Evolutionary conservation across 2,329 filamentous ascomycete species (phyloP), one percentile per base, ranked within the genome.

Genomic region (Fusarium globosum): DNA sequence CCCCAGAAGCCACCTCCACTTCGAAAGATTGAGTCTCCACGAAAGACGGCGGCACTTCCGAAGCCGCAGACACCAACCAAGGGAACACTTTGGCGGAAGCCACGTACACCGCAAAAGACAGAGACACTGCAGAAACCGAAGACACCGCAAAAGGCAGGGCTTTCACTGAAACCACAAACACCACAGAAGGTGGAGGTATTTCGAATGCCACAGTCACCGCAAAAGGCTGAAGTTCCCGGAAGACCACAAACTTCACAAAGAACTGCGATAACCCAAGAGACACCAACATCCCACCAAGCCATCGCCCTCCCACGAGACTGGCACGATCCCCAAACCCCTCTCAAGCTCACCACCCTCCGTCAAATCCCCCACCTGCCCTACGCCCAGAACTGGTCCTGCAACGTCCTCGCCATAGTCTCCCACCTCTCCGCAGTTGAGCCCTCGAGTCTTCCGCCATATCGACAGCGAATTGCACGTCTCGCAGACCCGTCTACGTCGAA

Each of bases 321-420:
- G 79, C 81, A 83, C 58, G 77, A 86, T 57, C 81, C 79, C 1
- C 81, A 82, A 33, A 80, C 79, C 1, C 86, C 87, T 1, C 80
- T 88, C 21, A 89, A 87, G 71, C 85, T 90, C 35, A 89, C 87
- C 1, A 82, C 82, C 7, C 81, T 90, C 18, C 82, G 82, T 52
- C 81, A 84, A 12, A 86, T 90, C 55, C 86, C 87, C 0, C 81
- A 85, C 67, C 83, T 90, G 2, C 88, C 87, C 4, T 89, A 88
- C 79, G 85, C 85, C 60, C 87, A 89, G 66, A 90, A 90, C 76
- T 90, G 87, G 88, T 86, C 85, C 51, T 84, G 87, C 77, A 89
- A 89, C 69, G 81, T 88, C 12, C 83, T 90, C 7, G 87, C 83
- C 61, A 82, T 90, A n/a, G 68, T 89, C 7, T 79, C 81, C 1